phyloP scores from a whole-genome alignment of 192 early-diverging fungal genomes.

The Entrophospora sp. region DNA sequence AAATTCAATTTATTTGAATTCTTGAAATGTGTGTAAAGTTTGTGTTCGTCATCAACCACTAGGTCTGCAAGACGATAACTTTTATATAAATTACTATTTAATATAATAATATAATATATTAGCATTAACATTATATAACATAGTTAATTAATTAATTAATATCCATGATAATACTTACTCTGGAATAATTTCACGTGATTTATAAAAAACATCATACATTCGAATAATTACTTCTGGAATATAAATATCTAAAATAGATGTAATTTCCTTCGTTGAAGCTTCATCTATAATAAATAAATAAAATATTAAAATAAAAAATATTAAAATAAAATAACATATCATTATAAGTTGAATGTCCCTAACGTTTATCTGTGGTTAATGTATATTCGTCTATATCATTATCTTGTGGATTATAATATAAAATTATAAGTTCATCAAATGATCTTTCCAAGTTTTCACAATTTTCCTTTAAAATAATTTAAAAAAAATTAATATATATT shows the following conservation, averaged over 20 bases:
- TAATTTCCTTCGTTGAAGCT: neutral
- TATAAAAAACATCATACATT: neutral
- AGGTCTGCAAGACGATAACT: constrained; percentile 3
- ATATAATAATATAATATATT: neutral
- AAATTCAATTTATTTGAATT: constrained; percentile 1
- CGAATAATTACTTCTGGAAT: constrained; percentile 7
- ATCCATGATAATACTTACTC: neutral
- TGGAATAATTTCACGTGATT: neutral
- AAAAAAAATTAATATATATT: too few relatives aligned
- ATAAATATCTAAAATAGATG: constrained; percentile 1
- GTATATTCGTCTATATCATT: too few relatives aligned
- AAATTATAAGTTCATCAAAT: too few relatives aligned
- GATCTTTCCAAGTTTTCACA: too few relatives aligned
- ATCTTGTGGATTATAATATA: too few relatives aligned
- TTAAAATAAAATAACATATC: too few relatives aligned
- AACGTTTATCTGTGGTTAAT: too few relatives aligned
- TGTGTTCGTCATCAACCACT: neutral
- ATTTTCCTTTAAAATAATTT: too few relatives aligned
- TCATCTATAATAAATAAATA: neutral
- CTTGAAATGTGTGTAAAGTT: neutral
- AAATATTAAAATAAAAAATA: too few relatives aligned
- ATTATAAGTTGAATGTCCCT: too few relatives aligned
- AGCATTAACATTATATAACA: neutral
- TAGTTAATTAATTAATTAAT: neutral
- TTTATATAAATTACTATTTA: constrained; percentile 11